Conservation (phyloP, 306 rosid species). For the Malus orientalis region DNA sequence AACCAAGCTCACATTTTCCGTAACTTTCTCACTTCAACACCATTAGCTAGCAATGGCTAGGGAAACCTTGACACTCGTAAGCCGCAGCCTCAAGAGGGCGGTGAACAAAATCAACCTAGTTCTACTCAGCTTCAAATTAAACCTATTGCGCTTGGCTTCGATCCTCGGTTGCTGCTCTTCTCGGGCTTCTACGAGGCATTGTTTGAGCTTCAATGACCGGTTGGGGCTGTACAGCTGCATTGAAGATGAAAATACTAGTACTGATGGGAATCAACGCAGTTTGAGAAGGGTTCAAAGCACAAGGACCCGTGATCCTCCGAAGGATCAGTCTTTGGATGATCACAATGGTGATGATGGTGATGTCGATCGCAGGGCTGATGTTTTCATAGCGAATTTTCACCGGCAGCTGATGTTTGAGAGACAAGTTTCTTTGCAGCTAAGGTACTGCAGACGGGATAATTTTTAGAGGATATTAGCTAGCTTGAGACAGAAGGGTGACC, state of each 20-base stretch:
- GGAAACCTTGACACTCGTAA: not conserved
- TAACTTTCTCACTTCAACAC: not conserved
- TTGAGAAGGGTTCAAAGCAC: conserved; percentile 20
- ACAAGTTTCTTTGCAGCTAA: conserved; percentile 40
- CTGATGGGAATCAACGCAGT: not conserved
- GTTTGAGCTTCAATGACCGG: conserved; percentile 22
- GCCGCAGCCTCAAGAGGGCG: conserved; percentile 20
- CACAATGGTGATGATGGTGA: conserved; percentile 23
- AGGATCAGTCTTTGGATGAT: not conserved
- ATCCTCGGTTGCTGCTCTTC: not conserved
- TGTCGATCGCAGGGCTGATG: conserved; percentile 50
- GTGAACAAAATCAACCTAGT: conserved; percentile 29
- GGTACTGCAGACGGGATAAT: conserved; percentile 9
- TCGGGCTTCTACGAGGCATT: conserved; percentile 6
- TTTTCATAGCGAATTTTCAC: conserved; percentile 50
- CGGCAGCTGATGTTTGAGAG: conserved; percentile 42
- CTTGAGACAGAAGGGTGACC: not conserved
- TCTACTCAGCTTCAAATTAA: conserved; percentile 3
- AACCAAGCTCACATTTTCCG: not conserved
- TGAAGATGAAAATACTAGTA: conserved; percentile 21
- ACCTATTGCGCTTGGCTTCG: not conserved
- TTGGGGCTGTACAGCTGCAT: conserved; percentile 19
- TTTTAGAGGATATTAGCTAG: not conserved
- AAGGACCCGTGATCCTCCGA: not conserved
- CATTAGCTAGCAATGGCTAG: conserved; percentile 5